Base-by-base conservation (phyloP, 176 grass and related monocot genomes). In the Bolboschoenus planiculmis region DNA sequence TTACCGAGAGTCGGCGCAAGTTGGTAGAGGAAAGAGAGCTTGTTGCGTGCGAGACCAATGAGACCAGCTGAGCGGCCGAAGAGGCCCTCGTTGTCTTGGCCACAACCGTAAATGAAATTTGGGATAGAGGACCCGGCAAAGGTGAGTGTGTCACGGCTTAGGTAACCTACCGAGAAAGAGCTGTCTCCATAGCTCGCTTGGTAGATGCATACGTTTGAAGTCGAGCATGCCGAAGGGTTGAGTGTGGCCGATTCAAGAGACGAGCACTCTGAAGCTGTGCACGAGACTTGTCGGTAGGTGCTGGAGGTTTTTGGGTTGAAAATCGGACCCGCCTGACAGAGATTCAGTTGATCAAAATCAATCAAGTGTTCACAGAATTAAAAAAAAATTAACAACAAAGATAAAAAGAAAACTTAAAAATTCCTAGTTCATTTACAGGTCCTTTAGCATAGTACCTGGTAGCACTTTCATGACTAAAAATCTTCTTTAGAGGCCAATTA, bases 81-180 rank as follows among this genome's bases (percentile, higher is more conserved):
- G 10, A 97, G 80, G 3, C 94, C 94, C 88, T 97, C 90, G 78
- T 97, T 97, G 86, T 94, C 92, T 36, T 94, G 88, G 2, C 94
- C 94, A 11, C 94, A 97, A 0, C 94, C 94, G 83, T 92, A 97
- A 84, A 94, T 85, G 61, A 97, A 97, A 84, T 86, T 89, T 14
- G 86, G 76, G 5, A 92, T 23, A 54, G 30, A 71, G 14, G 9
- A 88, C 9, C 89, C 83, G 47, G 84, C 88, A 24, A 94, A 83
- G 6, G 92, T 86, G 15, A 97, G 84, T 24, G 90, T 94, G 83
- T 97, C 94, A 84, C 83, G 87, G 88, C 92, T 90, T 23, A 97
- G 92, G 44, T 87, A 87, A 71, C 94, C 94, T 7, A 92, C 55
- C 15, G 94, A 97, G 87, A 84, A 97, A 33, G 94, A 97, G 42